Conservation (phyloP, 192 early-diverging fungal genomes). For the Umbelopsis vinacea region DNA sequence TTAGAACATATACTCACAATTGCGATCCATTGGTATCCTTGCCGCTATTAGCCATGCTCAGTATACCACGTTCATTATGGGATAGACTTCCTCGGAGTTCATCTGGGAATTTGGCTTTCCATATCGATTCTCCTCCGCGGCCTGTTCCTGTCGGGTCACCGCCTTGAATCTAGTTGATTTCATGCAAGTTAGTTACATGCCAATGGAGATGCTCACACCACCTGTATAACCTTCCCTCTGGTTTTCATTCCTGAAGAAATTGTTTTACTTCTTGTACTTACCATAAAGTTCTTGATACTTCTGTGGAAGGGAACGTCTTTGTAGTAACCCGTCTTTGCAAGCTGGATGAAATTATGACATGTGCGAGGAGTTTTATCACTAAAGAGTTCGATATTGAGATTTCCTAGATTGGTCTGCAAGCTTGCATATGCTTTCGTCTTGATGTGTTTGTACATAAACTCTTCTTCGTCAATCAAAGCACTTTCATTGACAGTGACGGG, state of each 20-base stretch:
- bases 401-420: slow-evolving; percentile 83
- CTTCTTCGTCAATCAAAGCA: slow-evolving; percentile 77
- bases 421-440: slow-evolving; percentile 79
- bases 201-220: background rate
- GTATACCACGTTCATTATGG: slow-evolving; percentile 81
- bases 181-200: background rate
- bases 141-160: slow-evolving; percentile 96
- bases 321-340: slow-evolving; percentile 88
- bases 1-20: slow-evolving; percentile 52
- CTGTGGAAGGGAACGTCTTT: slow-evolving; percentile 84
- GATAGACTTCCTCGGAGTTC: slow-evolving; percentile 69
- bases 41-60: slow-evolving; percentile 97
- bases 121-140: slow-evolving; percentile 80
- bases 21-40: slow-evolving; percentile 89
- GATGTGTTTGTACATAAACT: slow-evolving; percentile 88
- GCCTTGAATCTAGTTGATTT: slow-evolving; percentile 75
- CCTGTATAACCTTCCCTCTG: background rate
- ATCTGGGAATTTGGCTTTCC: slow-evolving; percentile 70
- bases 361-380: slow-evolving; percentile 83
- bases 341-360: slow-evolving; percentile 91
- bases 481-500: slow-evolving; percentile 73
- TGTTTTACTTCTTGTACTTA: slow-evolving; percentile 16
- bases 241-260: slow-evolving; percentile 12
- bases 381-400: slow-evolving; percentile 80
- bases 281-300: slow-evolving; percentile 92